Evolutionary conservation across 805 yeast species (phyloP).

Genomic region (Lipomyces orientalis): DNA sequence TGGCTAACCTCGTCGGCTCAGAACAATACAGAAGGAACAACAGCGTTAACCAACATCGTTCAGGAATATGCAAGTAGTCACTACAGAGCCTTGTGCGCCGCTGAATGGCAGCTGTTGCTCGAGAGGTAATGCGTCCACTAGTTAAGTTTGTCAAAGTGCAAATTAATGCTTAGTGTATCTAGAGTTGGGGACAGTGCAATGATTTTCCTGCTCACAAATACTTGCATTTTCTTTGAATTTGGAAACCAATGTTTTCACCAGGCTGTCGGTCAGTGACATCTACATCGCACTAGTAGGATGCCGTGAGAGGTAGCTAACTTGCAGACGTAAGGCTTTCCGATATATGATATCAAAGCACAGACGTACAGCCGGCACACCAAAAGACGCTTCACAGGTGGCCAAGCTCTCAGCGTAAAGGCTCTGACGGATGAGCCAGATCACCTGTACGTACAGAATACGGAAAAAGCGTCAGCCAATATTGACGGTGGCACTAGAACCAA

Average conservation of each 20-base stretch:
- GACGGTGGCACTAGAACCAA: neutral
- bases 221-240: conserved; percentile 11
- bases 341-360: conserved; percentile 5
- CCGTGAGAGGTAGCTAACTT: neutral
- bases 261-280: conserved; percentile 19
- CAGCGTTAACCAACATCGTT: conserved; percentile 11
- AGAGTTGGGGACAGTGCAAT: conserved; percentile 27
- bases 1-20: neutral
- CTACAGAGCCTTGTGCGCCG: conserved; percentile 16
- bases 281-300: neutral
- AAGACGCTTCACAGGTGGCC: neutral
- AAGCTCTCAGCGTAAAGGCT: neutral
- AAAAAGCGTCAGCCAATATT: neutral
- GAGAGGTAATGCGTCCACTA: conserved; percentile 13
- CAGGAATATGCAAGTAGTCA: conserved; percentile 26
- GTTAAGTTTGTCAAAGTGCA: too few relatives aligned
- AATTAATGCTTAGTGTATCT: neutral
- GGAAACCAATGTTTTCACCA: conserved; percentile 11
- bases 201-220: conserved; percentile 8
- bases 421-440: neutral
- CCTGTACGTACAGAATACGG: neutral
- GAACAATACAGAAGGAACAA: conserved; percentile 22
- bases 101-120: conserved; percentile 24
- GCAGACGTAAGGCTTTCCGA: conserved; percentile 4
- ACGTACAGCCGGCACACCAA: neutral